phyloP scores from a whole-genome alignment of 352 stramenopile species.

The Globisporangium carolinianum region DNA sequence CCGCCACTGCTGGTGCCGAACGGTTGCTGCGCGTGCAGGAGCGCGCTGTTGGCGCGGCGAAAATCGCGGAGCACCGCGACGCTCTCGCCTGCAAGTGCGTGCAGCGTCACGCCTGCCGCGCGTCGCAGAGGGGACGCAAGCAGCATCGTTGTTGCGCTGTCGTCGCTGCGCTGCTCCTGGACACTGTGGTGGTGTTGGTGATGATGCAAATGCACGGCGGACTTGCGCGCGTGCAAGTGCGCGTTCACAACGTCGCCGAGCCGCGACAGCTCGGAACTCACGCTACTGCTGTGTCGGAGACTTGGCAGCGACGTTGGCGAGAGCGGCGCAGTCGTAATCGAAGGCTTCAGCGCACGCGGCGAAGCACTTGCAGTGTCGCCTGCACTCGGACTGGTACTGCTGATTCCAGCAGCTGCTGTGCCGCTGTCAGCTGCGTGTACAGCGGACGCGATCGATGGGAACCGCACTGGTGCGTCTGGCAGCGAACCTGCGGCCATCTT shows the following conservation, averaged over 20 bases:
- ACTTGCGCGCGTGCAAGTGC: constrained; percentile 33
- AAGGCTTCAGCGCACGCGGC: constrained; percentile 17
- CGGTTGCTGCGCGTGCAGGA: constrained; percentile 31
- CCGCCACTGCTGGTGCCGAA: constrained; percentile 1
- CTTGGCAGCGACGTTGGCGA: background rate
- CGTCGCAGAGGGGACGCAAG: background rate
- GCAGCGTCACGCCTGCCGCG: background rate
- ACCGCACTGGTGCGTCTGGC: constrained; percentile 12
- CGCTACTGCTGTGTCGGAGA: background rate
- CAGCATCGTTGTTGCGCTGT: background rate
- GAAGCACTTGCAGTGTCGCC: constrained; percentile 1
- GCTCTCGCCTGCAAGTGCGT: constrained; percentile 11
- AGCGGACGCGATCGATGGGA: constrained; percentile 26
- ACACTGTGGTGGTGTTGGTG: constrained; percentile 10
- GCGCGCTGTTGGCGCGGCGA: constrained; percentile 26
- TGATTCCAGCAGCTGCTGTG: background rate
- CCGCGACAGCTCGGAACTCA: constrained; percentile 7
- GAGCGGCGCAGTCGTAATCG: constrained; percentile 10
- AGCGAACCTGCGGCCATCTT: constrained; percentile 1
- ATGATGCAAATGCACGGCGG: background rate
- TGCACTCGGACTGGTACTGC: background rate
- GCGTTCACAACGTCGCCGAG: constrained; percentile 36
- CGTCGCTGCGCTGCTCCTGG: background rate
- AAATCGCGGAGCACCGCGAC: constrained; percentile 48
- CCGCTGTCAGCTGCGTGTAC: background rate